Percentiles rank a stretch among this genome's conserved stretches.
Conservation (phyloP, 768 basidiomycete genomes). For the Leucosporidium creatinivorum region DNA sequence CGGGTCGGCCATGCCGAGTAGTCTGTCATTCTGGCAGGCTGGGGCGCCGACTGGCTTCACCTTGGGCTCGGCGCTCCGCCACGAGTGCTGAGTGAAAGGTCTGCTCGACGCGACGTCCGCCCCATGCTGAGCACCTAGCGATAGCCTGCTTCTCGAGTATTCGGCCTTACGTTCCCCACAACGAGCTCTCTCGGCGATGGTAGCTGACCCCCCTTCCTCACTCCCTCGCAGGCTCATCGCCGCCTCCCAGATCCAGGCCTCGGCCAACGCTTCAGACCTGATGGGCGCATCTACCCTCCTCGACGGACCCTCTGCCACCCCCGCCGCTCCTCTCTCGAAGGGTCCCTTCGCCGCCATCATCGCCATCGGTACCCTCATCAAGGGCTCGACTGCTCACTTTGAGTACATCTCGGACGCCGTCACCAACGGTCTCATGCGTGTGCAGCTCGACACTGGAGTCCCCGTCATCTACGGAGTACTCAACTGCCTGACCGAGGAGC, state of each 20-base stretch:
- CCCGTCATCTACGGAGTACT: slow-evolving; percentile 96
- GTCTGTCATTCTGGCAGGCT: too few species aligned
- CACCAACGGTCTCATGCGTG: slow-evolving; percentile 85
- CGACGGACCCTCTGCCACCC: slow-evolving; percentile 51
- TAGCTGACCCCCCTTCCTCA: background rate
- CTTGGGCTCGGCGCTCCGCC: too few species aligned
- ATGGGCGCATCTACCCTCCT: slow-evolving; percentile 53
- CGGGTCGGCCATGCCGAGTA: too few species aligned
- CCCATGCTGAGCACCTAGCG: too few species aligned
- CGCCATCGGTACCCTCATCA: slow-evolving; percentile 96
- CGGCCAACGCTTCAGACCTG: slow-evolving; percentile 70
- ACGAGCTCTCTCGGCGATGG: too few species aligned
- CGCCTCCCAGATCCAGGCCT: slow-evolving; percentile 73
- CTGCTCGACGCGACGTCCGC: too few species aligned
- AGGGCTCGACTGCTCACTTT: slow-evolving; percentile 97
- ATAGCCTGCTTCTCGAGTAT: too few species aligned
- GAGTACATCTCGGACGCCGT: slow-evolving; percentile 97
- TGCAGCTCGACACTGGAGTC: slow-evolving; percentile 85
- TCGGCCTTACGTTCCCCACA: too few species aligned
- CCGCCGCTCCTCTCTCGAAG: slow-evolving; percentile 43
- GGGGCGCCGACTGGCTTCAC: too few species aligned
- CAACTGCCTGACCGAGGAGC: slow-evolving; percentile 84
- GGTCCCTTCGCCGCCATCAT: slow-evolving; percentile 90
- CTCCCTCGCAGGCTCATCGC: slow-evolving; percentile 64
- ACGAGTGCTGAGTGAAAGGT: too few species aligned